Evolutionary conservation across 176 grass and related monocot species (phyloP), one percentile per base, ranked within the genome.

Genomic region (Areca catechu): DNA sequence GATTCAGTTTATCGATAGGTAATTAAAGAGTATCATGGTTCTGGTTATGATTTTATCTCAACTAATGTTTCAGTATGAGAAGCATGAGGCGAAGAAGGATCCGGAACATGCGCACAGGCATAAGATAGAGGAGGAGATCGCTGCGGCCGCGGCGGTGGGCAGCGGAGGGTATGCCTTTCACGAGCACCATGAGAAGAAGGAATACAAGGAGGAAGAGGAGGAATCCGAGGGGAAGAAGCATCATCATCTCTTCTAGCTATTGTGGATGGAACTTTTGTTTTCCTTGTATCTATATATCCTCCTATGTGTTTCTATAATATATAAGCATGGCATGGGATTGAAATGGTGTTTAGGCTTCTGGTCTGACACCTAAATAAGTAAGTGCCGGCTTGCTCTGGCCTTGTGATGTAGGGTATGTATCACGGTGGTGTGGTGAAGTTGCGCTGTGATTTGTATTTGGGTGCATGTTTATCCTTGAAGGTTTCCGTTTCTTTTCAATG

Each of bases 181-280:
- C 57, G 89, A 95, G 82, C 82, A 84, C 76, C 86, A 95, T 62
- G 82, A 95, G 86, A 95, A 95, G 79, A 81, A 89, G 82, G 66
- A 84, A 62, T 54, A 72, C n/a, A n/a, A n/a, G n/a, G n/a, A n/a
- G n/a, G n/a, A n/a, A n/a, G n/a, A 84, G 79, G 77, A 89, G 74
- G 77, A 86, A 4, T 86, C 82, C 7, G 60, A 95, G 67, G 86
- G 82, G 66, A 83, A 85, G 79, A 82, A 95, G 78, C 89, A 95
- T 52, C 85, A 86, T 57, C 84, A 74, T 69, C 79, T 75, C 76
- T 71, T 86, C 82, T 95, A 83, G 72, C 82, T 95, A 83, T 68
- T 58, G 60, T 53, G 19, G 73, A 71, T 68, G 71, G 78, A 79
- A 15, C 17, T 15, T 25, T 16, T 5, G 1, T 57, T 1, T 9